Percentiles rank a stretch among this genome's conserved stretches.
These are phyloP conservation scores for Bolboschoenus planiculmis DNA, from an alignment of 176 grass and related monocot genomes.

Conservation along the genomic window DNA sequence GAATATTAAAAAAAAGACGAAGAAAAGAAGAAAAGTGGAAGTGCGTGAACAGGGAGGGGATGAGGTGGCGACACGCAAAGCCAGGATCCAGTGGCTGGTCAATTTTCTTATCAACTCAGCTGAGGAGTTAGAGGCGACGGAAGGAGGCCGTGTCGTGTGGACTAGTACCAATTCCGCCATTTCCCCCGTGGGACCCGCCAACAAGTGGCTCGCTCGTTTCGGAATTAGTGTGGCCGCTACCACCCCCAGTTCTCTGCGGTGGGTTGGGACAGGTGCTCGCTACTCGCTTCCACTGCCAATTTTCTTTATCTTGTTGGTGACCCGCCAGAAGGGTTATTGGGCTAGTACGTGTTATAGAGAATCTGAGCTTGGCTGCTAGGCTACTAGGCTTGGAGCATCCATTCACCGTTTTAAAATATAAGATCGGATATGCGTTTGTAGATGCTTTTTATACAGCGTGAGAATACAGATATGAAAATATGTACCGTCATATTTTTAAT, in stretches of 20 bases:
- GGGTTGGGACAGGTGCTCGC: not conserved
- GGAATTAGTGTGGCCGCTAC: not conserved
- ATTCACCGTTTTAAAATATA: no score
- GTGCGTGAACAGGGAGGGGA: not conserved
- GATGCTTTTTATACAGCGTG: no score
- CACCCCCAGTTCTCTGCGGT: not conserved
- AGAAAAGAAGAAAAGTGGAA: not conserved
- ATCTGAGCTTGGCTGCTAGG: not conserved
- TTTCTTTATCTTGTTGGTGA: not conserved
- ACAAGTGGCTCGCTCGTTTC: not conserved
- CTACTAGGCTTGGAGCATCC: not conserved
- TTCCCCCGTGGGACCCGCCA: not conserved
- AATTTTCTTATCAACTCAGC: constrained; percentile 21
- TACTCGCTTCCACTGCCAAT: no score
- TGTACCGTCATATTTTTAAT: no score
- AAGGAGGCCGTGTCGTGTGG: not conserved
- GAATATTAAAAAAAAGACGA: not conserved
- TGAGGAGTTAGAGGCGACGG: not conserved
- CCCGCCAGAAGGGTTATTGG: not conserved
- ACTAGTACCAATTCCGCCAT: not conserved
- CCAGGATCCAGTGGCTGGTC: not conserved
- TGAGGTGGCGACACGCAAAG: constrained; percentile 5
- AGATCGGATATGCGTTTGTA: no score
- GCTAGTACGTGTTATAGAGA: not conserved
- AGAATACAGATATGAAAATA: no score